These are phyloP conservation scores for Ophiostoma tasmaniense DNA, from an alignment of 2,329 filamentous ascomycete species.

Conservation along the genomic window DNA sequence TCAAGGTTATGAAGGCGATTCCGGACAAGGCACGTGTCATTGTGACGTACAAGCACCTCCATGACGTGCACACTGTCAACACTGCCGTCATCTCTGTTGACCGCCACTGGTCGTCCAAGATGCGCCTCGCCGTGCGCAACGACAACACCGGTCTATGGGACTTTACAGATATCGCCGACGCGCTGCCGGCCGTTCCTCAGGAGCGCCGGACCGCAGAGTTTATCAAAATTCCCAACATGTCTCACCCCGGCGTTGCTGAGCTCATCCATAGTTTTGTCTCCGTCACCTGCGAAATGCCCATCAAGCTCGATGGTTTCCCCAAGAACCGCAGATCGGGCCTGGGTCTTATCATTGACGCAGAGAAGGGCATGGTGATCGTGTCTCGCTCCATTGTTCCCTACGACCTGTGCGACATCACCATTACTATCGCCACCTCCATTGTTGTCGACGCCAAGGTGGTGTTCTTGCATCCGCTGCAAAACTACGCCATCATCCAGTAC, in stretches of 20 bases:
- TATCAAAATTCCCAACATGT: slow-evolving; percentile 81
- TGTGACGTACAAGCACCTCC: slow-evolving; percentile 89
- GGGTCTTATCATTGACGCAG: slow-evolving; percentile 93
- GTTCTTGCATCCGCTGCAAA: slow-evolving; percentile 93
- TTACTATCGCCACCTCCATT: slow-evolving; percentile 94
- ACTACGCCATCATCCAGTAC: slow-evolving; percentile 93
- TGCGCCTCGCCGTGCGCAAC: slow-evolving; percentile 86
- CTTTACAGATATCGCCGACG: slow-evolving; percentile 74
- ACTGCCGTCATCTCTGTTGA: slow-evolving; percentile 90
- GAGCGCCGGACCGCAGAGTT: slow-evolving; percentile 76
- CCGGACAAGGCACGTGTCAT: slow-evolving; percentile 78
- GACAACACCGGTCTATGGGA: slow-evolving; percentile 90
- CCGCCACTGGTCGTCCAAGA: slow-evolving; percentile 91
- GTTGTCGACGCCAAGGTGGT: slow-evolving; percentile 90
- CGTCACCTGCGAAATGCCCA: slow-evolving; percentile 82
- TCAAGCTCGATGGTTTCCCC: slow-evolving; percentile 97
- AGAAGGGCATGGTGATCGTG: slow-evolving; percentile 89
- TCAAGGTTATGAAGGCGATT: slow-evolving; percentile 81
- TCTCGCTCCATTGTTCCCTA: slow-evolving; percentile 92
- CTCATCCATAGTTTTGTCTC: slow-evolving; percentile 92
- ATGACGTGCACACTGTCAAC: slow-evolving; percentile 88
- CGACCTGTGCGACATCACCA: slow-evolving; percentile 89
- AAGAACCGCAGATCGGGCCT: slow-evolving; percentile 91
- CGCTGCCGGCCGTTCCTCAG: slow-evolving; percentile 65
- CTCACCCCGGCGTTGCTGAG: slow-evolving; percentile 82